These are phyloP conservation scores for Stramenopiles sp. DNA, from an alignment of 352 stramenopile genomes.

Conservation along the genomic window DNA sequence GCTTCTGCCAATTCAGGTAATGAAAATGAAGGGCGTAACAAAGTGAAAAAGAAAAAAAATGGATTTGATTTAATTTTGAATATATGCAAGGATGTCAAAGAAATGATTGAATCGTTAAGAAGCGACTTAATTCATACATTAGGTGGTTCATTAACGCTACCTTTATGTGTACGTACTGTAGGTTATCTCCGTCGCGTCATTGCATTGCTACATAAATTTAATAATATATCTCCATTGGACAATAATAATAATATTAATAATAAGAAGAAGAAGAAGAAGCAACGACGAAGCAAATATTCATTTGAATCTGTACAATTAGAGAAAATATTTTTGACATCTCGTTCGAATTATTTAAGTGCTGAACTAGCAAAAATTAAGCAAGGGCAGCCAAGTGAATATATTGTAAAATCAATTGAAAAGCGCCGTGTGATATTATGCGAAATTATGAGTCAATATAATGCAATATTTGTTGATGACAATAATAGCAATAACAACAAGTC, in stretches of 20 bases:
- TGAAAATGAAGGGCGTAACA: neutral
- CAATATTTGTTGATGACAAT: neutral
- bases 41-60: neutral
- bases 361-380: neutral
- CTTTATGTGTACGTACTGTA: neutral
- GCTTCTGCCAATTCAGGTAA: neutral
- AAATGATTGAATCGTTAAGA: neutral
- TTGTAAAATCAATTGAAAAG: neutral
- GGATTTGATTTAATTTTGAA: neutral
- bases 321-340: neutral
- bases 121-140: neutral
- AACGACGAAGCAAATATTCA: no score
- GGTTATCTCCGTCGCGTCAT: neutral
- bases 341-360: neutral
- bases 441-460: neutral
- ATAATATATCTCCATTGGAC: neutral
- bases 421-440: neutral
- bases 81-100: neutral
- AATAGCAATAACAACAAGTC: no score
- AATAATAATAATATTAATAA: neutral
- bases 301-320: neutral
- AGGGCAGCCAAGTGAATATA: neutral
- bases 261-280: no score
- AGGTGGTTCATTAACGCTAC: neutral
- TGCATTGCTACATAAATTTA: neutral